Base-by-base conservation (phyloP, 257 asterid species). In the Penstemon barbatus region DNA sequence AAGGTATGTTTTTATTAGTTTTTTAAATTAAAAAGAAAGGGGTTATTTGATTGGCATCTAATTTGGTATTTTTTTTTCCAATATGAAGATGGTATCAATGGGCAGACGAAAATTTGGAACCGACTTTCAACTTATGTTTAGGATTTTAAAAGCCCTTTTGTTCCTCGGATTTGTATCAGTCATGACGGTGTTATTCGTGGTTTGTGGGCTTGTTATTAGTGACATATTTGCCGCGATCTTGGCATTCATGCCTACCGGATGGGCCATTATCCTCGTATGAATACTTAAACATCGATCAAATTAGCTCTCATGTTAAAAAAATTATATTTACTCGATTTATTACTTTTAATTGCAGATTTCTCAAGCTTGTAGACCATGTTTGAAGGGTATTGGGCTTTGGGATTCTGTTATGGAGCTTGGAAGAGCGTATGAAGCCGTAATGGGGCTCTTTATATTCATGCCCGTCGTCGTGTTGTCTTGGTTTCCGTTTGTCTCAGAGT, bases 201-300 rank as follows among this genome's bases (percentile, higher is more conserved):
- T 94, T 60, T 77, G 89, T 52, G 76, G 76, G 50, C 97, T 94
- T 45, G 82, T 86, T 58, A 39, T 90, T 18, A 78, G 84, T 40
- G 99, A 94, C 79, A 62, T 94, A 41, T 91, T 94, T 74, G 97
- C 98, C 48, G 84, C 97, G 36, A 68, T 89, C 71, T 82, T 91
- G 74, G 99, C 98, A 71, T 94, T 94, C 88, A 83, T 87, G 86
- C 99, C 99, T 45, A 87, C 99, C 0, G 99, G 99, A 45, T 94
- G 99, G 99, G 99, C 95, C 71, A 71, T 94, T 78, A 87, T 94
- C 75, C 86, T 86, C 68, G 98, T 93, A 75, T 79, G 83, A 79
- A 53, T 52, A 38, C 43, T 66, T 40, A n/a, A 18, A 25, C 5
- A 40, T 51, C 38, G 12, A 36, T 37, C 18, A 18, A 50, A 5